Conservation (phyloP, 2,329 filamentous ascomycete genomes). For the Epichloe gansuensis region DNA sequence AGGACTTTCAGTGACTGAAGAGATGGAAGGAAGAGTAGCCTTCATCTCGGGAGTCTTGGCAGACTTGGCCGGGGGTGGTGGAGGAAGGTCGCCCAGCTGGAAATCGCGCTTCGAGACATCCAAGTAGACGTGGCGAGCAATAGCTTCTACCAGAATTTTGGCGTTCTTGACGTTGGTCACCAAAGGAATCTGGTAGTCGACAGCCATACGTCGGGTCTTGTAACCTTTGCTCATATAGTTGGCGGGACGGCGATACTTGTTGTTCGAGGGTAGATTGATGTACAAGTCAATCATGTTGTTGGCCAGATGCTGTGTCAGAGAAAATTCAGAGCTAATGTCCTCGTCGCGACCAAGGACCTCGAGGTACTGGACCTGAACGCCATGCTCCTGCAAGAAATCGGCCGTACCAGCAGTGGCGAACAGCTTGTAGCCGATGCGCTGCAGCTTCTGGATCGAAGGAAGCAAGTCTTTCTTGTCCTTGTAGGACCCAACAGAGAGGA, state of each 20-base stretch:
- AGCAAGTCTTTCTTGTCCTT: slow-evolving; percentile 98
- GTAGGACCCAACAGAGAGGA: slow-evolving; percentile 90
- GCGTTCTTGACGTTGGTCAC: slow-evolving; percentile 99
- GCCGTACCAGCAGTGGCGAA: slow-evolving; percentile 95
- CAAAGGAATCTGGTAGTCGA: slow-evolving; percentile 90
- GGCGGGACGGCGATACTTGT: slow-evolving; percentile 88
- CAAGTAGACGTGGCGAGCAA: slow-evolving; percentile 77
- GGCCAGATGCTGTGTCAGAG: slow-evolving; percentile 86
- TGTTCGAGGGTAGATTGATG: slow-evolving; percentile 98
- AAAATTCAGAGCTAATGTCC: slow-evolving; percentile 90
- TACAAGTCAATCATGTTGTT: slow-evolving; percentile 98
- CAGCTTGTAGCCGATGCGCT: slow-evolving; percentile 85
- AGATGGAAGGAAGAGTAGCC: slow-evolving; percentile 29
- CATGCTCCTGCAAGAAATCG: slow-evolving; percentile 89
- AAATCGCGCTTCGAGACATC: slow-evolving; percentile 75
- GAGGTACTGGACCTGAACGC: slow-evolving; percentile 82
- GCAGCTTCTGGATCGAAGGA: slow-evolving; percentile 77
- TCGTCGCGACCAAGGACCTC: slow-evolving; percentile 73
- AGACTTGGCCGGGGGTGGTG: slow-evolving; percentile 56
- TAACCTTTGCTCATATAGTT: slow-evolving; percentile 99
- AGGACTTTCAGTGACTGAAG: slow-evolving; percentile 23
- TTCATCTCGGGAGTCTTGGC: slow-evolving; percentile 46
- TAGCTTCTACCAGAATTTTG: slow-evolving; percentile 90
- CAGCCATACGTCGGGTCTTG: slow-evolving; percentile 91
- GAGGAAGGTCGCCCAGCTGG: slow-evolving; percentile 74